phyloP scores from a whole-genome alignment of 352 stramenopile species.

The Globisporangium nagaii region DNA sequence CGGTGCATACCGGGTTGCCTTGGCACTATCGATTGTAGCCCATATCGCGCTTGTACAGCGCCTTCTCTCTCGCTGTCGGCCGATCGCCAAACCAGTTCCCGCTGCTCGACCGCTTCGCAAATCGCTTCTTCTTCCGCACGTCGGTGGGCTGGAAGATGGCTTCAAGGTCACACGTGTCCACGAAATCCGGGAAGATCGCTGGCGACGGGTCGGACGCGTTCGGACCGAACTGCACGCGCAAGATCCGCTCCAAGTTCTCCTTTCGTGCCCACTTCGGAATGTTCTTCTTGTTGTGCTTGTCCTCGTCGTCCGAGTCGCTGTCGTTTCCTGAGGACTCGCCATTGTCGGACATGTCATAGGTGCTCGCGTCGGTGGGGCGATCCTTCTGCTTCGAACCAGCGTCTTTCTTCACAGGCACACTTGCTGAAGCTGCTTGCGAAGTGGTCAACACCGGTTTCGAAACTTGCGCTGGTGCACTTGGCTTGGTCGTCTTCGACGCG shows the following conservation, averaged over 20 bases:
- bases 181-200: conserved; percentile 78
- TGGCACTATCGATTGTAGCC: conserved; percentile 46
- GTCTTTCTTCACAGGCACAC: neutral
- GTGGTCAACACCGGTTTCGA: neutral
- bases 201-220: conserved; percentile 74
- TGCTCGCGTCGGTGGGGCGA: conserved; percentile 20
- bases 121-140: conserved; percentile 71
- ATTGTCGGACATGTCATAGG: conserved; percentile 81
- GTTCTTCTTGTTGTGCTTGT: conserved; percentile 55
- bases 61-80: conserved; percentile 68
- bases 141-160: conserved; percentile 78
- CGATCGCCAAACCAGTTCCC: conserved; percentile 83
- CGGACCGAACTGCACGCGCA: conserved; percentile 67
- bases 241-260: conserved; percentile 62
- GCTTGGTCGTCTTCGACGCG: neutral
- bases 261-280: conserved; percentile 76
- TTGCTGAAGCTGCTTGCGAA: neutral
- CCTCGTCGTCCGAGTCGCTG: conserved; percentile 30
- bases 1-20: neutral
- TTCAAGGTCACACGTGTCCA: conserved; percentile 79
- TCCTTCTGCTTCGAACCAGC: conserved; percentile 6
- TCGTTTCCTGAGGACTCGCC: conserved; percentile 49
- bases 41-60: conserved; percentile 82
- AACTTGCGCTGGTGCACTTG: neutral
- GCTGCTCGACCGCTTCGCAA: conserved; percentile 72